These are phyloP conservation scores for Umbellularia californica DNA, from an alignment of 164 flowering plant genomes.

Conservation along the genomic window DNA sequence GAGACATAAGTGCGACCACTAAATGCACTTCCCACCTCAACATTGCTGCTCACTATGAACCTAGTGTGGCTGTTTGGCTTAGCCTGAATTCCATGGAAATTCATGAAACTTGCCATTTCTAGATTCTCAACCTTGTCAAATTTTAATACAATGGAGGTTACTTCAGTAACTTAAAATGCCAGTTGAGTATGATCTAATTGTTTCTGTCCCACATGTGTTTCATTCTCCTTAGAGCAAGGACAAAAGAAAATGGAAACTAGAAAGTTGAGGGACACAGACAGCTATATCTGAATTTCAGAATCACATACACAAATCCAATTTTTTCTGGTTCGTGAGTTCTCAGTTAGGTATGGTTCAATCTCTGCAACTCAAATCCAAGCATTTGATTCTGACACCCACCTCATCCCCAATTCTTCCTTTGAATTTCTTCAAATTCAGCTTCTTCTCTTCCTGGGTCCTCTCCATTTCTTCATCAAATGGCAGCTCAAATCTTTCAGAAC, in stretches of 20 bases:
- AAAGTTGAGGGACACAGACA: background rate
- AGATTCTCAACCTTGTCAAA: too few relatives aligned
- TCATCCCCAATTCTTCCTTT: constrained; percentile 5
- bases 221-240: constrained; percentile 12
- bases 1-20: background rate
- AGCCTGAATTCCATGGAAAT: background rate
- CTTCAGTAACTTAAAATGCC: constrained; percentile 18
- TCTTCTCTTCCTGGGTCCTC: constrained; percentile 2
- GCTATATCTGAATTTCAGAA: constrained; percentile 9
- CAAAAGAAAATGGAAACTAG: background rate
- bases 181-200: constrained; percentile 19
- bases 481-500: constrained; percentile 30
- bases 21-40: background rate
- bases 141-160: constrained; percentile 8
- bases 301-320: background rate
- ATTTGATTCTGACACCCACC: constrained; percentile 21
- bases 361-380: constrained; percentile 31
- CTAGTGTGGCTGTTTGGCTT: background rate
- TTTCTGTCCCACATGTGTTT: constrained; percentile 17
- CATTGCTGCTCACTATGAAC: background rate
- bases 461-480: constrained; percentile 25
- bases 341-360: constrained; percentile 13
- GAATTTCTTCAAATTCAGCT: background rate
- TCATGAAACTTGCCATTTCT: too few relatives aligned
- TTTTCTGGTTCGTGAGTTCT: constrained; percentile 32